phyloP scores from a whole-genome alignment of 805 yeast genomes.

The Ascoidea asiatica region DNA sequence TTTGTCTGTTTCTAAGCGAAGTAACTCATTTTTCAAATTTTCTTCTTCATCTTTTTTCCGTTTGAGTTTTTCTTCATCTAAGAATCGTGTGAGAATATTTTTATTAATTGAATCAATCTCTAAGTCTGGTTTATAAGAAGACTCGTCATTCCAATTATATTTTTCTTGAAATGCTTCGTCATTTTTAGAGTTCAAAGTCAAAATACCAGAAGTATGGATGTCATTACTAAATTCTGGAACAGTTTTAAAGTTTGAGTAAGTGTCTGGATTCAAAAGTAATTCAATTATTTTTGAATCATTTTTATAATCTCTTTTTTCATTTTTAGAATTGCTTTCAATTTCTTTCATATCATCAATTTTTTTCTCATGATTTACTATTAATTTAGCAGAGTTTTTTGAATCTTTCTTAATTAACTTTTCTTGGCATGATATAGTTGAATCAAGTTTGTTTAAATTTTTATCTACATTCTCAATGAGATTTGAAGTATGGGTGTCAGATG shows the following conservation, averaged over 20 bases:
- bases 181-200: constrained; percentile 1
- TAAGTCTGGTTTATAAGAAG: neutral
- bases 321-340: neutral
- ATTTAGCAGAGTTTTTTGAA: neutral
- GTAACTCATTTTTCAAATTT: neutral
- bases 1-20: constrained; percentile 1
- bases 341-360: neutral
- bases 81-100: neutral
- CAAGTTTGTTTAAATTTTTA: neutral
- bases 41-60: neutral
- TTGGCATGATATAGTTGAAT: neutral
- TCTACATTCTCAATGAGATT: neutral
- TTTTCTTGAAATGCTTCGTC: constrained; percentile 2
- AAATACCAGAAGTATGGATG: constrained; percentile 4
- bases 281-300: neutral
- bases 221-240: neutral
- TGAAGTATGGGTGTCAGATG: neutral
- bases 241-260: constrained; percentile 5
- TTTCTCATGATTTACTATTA: neutral
- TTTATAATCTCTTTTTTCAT: neutral
- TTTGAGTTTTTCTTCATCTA: constrained; percentile 1
- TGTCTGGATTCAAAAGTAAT: constrained; percentile 5
- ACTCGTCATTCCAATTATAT: neutral
- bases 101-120: neutral
- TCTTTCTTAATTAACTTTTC: neutral